Base-by-base conservation (phyloP, 768 basidiomycete genomes). In the Leucocoprinus sp. region DNA sequence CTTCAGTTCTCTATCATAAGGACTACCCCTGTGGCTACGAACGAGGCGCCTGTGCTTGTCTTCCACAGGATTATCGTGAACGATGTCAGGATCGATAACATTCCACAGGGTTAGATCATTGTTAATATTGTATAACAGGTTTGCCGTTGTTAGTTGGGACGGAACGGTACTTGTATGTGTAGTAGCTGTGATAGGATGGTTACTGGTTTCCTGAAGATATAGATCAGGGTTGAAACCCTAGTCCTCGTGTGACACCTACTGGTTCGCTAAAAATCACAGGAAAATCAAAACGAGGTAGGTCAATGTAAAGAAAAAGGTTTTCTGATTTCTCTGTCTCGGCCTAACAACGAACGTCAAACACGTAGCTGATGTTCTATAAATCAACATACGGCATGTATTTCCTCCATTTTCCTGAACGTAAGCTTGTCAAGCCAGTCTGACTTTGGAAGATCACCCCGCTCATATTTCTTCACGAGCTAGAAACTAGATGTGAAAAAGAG, bases 351-450 rank as follows among this genome's bases (percentile, higher is more conserved):
- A 8, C 41, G 24, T 47, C 24, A 44, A 37, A 14, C 46, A 4
- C 27, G 14, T 14, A 21, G 26, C 8, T 31, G 21, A 8, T 29
- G 24, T 3, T 1, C 15, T 1, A 29, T 36, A 24, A 24, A 29
- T 34, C 31, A 27, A 54, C 83, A 47, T 59, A 92, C 93, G 2
- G 90, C 80, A 59, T 98, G 95, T 21, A 93, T 81, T 60, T 93
- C 87, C 52, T 93, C 93, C 74, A 98, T 95, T 67, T 86, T 90
- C 37, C 93, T 71, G 66, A 97, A 99, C 5, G 88, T 82, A 65
- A 96, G 64, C 50, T 86, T 84, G 59, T 98, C 93, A 5, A 98
- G 67, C 96, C 96, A 99, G 46, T 98, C 96, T 2, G 90, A 84
- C 62, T 93, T 91, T 2, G 85, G 79, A 23, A 99, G 71, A 60